phyloP scores from a whole-genome alignment of 768 basidiomycete species.

The Tylopilus subfusipes region DNA sequence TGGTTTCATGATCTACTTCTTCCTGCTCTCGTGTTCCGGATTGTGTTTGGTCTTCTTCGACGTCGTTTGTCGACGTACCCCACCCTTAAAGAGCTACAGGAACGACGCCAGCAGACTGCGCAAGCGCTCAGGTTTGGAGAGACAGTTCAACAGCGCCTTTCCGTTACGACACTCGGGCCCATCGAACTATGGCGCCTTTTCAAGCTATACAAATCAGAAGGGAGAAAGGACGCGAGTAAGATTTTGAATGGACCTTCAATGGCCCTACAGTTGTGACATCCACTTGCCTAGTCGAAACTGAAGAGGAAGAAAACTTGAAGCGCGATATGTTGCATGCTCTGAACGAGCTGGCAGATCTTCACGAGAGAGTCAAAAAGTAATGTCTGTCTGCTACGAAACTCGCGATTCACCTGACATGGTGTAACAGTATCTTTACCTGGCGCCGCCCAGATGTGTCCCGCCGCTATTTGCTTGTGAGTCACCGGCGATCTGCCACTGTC shows the following conservation, averaged over 20 bases:
- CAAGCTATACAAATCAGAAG: constrained; percentile 39
- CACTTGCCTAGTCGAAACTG: constrained; percentile 3
- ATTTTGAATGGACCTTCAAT: neutral
- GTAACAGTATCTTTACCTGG: constrained; percentile 65
- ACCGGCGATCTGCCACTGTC: neutral
- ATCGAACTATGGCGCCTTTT: constrained; percentile 54
- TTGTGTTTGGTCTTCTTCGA: constrained; percentile 47
- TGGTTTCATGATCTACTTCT: constrained; percentile 60
- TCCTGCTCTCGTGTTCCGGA: constrained; percentile 46
- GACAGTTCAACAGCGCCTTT: constrained; percentile 44
- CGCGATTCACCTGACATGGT: constrained; percentile 1
- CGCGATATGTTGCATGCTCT: constrained; percentile 39
- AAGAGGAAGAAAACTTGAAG: constrained; percentile 41
- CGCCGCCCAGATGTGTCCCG: constrained; percentile 49
- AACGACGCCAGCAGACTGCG: constrained; percentile 46
- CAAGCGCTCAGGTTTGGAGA: constrained; percentile 53
- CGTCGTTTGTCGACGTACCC: constrained; percentile 54
- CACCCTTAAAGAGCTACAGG: constrained; percentile 48
- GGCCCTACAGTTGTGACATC: neutral
- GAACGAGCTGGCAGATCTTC: constrained; percentile 53
- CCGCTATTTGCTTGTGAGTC: constrained; percentile 46
- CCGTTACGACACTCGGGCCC: constrained; percentile 44
- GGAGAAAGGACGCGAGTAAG: constrained; percentile 22
- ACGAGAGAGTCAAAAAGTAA: constrained; percentile 65
- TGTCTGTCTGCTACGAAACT: constrained; percentile 8